Evolutionary conservation across 202 grass and related monocot genomes (phyloP).

Genomic region (Saccharum hybrid): DNA sequence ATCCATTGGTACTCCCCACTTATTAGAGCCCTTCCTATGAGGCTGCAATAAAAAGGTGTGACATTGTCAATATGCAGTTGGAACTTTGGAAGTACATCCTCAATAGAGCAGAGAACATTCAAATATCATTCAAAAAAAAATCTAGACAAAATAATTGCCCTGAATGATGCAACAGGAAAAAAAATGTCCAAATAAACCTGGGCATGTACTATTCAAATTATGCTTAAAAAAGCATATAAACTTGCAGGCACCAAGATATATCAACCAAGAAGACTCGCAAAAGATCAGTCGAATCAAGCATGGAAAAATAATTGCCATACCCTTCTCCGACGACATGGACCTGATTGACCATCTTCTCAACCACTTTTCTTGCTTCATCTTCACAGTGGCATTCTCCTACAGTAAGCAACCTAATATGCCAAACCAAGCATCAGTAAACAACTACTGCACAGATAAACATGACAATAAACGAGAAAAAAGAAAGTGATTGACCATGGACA

Average conservation of each 20-base stretch:
- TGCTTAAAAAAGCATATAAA: slow-evolving; percentile 29
- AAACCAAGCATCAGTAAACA: slow-evolving; percentile 44
- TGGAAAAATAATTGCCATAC: slow-evolving; percentile 45
- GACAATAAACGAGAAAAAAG: background rate
- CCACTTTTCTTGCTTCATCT: slow-evolving; percentile 65
- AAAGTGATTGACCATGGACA: slow-evolving; percentile 20
- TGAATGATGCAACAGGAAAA: slow-evolving; percentile 5
- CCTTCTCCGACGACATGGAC: slow-evolving; percentile 95
- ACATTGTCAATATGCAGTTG: slow-evolving; percentile 6
- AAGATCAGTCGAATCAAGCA: slow-evolving; percentile 32
- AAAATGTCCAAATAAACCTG: slow-evolving; percentile 2
- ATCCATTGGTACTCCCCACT: slow-evolving; percentile 70
- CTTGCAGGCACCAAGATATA: background rate
- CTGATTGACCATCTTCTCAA: slow-evolving; percentile 80
- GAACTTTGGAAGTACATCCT: slow-evolving; percentile 22
- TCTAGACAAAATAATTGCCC: background rate
- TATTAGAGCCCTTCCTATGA: slow-evolving; percentile 71
- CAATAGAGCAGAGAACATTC: background rate
- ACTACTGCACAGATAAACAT: slow-evolving; percentile 22
- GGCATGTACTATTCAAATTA: slow-evolving; percentile 1
- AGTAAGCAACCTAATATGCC: slow-evolving; percentile 68
- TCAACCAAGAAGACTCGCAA: slow-evolving; percentile 19
- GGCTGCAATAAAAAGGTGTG: slow-evolving; percentile 53
- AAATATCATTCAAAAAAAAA: slow-evolving; percentile 2
- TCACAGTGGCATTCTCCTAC: slow-evolving; percentile 86